These are phyloP conservation scores for Globisporangium carolinianum DNA, from an alignment of 352 stramenopile genomes.

Conservation along the genomic window DNA sequence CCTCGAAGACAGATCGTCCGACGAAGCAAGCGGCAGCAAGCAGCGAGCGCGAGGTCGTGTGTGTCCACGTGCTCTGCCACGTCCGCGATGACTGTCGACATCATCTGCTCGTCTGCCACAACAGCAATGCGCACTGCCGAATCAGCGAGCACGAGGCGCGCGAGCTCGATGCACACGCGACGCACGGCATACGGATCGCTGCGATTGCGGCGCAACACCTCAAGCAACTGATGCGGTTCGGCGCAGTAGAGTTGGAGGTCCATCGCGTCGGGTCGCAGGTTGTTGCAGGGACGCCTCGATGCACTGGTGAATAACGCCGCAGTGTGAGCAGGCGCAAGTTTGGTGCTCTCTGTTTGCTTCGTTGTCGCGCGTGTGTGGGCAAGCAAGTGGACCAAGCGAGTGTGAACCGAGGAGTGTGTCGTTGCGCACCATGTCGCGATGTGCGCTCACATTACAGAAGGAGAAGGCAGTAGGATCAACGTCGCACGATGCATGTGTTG, in stretches of 20 bases:
- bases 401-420: too few relatives aligned
- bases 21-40: conserved; percentile 39
- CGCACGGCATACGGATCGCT: conserved; percentile 45
- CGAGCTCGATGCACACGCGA: conserved; percentile 42
- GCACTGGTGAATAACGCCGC: too few relatives aligned
- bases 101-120: conserved; percentile 22
- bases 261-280: conserved; percentile 19
- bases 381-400: too few relatives aligned
- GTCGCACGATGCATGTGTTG: too few relatives aligned
- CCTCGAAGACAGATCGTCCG: conserved; percentile 42
- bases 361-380: too few relatives aligned
- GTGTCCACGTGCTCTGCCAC: conserved; percentile 22
- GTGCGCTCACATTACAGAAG: too few relatives aligned
- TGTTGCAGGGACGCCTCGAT: neutral
- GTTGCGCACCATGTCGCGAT: too few relatives aligned
- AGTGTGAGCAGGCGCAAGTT: too few relatives aligned
- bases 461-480: too few relatives aligned
- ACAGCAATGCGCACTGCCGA: conserved; percentile 22
- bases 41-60: conserved; percentile 27
- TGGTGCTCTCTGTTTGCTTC: too few relatives aligned
- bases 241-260: conserved; percentile 41
- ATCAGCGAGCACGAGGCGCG: conserved; percentile 32
- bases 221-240: conserved; percentile 26
- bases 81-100: conserved; percentile 22
- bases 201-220: conserved; percentile 17